phyloP scores from a whole-genome alignment of 2,329 filamentous ascomycete species.

The Elsinoe australis region DNA sequence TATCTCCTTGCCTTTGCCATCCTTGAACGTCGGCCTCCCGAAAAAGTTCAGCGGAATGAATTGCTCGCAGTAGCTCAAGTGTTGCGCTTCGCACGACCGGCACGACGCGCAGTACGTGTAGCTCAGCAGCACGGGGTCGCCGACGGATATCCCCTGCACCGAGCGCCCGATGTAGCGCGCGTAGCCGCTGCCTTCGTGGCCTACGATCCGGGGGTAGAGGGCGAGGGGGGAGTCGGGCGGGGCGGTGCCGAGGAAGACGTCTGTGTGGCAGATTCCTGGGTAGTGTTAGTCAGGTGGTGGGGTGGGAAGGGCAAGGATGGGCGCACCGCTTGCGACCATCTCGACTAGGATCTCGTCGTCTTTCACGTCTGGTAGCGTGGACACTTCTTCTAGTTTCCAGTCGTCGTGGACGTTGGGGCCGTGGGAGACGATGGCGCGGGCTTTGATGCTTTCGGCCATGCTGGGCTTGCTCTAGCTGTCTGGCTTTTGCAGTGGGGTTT shows the following conservation, averaged over 20 bases:
- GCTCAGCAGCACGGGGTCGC: slow-evolving; percentile 43
- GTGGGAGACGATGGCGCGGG: slow-evolving; percentile 35
- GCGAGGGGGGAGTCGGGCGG: slow-evolving; percentile 31
- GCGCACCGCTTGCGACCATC: slow-evolving; percentile 38
- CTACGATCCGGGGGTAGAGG: slow-evolving; percentile 43
- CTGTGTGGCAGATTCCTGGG: slow-evolving; percentile 49
- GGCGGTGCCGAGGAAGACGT: slow-evolving; percentile 41
- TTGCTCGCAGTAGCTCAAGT: slow-evolving; percentile 43
- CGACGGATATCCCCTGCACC: slow-evolving; percentile 36
- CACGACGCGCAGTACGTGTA: slow-evolving; percentile 44
- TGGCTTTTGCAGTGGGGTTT: neutral
- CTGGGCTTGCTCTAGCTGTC: neutral
- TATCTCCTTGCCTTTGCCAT: slow-evolving; percentile 25
- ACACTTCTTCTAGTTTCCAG: slow-evolving; percentile 35
- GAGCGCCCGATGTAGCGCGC: slow-evolving; percentile 40
- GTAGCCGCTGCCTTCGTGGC: slow-evolving; percentile 48
- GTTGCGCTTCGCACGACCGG: slow-evolving; percentile 40
- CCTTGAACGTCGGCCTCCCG: slow-evolving; percentile 21
- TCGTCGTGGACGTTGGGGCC: slow-evolving; percentile 31
- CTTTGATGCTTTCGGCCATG: slow-evolving; percentile 19
- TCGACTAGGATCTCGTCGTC: slow-evolving; percentile 47
- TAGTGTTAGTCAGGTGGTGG: neutral
- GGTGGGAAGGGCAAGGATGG: neutral
- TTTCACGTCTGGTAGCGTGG: slow-evolving; percentile 31
- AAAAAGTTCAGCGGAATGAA: slow-evolving; percentile 44